phyloP scores from a whole-genome alignment of 2,329 filamentous ascomycete genomes.

The Chalara sp. region DNA sequence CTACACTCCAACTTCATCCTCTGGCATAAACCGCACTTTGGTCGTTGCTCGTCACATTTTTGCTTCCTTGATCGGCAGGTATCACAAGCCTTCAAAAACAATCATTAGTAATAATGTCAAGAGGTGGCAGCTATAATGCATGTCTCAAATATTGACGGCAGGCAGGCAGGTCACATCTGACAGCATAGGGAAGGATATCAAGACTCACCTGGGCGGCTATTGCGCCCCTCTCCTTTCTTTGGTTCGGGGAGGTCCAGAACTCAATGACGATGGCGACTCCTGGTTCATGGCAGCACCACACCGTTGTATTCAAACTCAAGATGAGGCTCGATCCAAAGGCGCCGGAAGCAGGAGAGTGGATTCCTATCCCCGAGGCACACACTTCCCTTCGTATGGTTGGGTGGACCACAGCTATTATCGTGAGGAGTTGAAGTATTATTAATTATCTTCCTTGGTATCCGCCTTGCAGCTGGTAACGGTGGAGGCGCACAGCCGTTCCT shows the following conservation, averaged over 20 bases:
- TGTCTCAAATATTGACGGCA: too few relatives aligned
- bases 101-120: too few relatives aligned
- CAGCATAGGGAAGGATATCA: slow-evolving; percentile 3
- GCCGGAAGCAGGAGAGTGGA: too few relatives aligned
- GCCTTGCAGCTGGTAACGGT: too few relatives aligned
- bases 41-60: slow-evolving; percentile 56
- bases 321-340: neutral
- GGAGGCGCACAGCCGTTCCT: too few relatives aligned
- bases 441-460: too few relatives aligned
- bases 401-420: too few relatives aligned
- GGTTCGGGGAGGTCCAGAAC: slow-evolving; percentile 18
- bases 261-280: slow-evolving; percentile 18
- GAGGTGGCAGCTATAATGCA: too few relatives aligned
- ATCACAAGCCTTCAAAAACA: slow-evolving; percentile 43
- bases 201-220: slow-evolving; percentile 40
- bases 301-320: neutral
- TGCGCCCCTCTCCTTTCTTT: slow-evolving; percentile 36
- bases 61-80: slow-evolving; percentile 55
- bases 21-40: slow-evolving; percentile 53
- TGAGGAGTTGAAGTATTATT: too few relatives aligned
- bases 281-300: slow-evolving; percentile 14
- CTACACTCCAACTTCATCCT: slow-evolving; percentile 51
- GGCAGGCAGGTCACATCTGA: neutral
- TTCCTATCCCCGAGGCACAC: too few relatives aligned
- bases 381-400: too few relatives aligned